Conservation (phyloP, 257 asterid genomes). For the Primulina tabacum region DNA sequence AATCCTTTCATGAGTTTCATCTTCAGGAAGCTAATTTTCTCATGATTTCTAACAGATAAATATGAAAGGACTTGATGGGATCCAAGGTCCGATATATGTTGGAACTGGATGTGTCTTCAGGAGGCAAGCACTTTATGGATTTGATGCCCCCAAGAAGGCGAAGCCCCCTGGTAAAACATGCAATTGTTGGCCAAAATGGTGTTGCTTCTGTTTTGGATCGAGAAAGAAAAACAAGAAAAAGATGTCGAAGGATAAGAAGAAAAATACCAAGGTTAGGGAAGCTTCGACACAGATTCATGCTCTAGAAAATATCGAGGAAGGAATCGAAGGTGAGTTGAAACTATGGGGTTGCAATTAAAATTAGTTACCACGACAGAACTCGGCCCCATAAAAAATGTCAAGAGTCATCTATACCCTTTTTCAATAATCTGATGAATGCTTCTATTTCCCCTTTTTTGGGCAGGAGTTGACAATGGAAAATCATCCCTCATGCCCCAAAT, state of each 20-base stretch:
- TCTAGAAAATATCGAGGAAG: constrained; percentile 63
- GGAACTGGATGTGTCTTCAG: constrained; percentile 71
- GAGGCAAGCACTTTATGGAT: constrained; percentile 61
- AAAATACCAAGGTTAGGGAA: constrained; percentile 46
- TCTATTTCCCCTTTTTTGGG: neutral
- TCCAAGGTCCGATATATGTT: constrained; percentile 70
- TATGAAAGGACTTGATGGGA: constrained; percentile 70
- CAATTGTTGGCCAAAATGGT: constrained; percentile 59
- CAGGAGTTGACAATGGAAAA: constrained; percentile 33
- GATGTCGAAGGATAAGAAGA: constrained; percentile 39
- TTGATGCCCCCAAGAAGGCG: constrained; percentile 48
- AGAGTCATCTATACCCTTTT: neutral
- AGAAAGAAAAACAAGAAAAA: constrained; percentile 45
- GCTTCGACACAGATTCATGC: constrained; percentile 61
- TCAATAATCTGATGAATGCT: neutral
- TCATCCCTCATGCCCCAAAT: constrained; percentile 34
- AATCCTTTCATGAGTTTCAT: neutral
- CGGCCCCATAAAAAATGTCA: neutral
- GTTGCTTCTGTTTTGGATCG: constrained; percentile 36
- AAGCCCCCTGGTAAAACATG: constrained; percentile 58
- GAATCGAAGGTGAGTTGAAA: constrained; percentile 36
- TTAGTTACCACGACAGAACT: neutral
- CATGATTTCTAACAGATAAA: constrained; percentile 41
- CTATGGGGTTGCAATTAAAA: neutral
- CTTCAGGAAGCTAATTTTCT: constrained; percentile 14